Conservation (phyloP, 2,329 filamentous ascomycete species). For the Pseudogymnoascus sp. region DNA sequence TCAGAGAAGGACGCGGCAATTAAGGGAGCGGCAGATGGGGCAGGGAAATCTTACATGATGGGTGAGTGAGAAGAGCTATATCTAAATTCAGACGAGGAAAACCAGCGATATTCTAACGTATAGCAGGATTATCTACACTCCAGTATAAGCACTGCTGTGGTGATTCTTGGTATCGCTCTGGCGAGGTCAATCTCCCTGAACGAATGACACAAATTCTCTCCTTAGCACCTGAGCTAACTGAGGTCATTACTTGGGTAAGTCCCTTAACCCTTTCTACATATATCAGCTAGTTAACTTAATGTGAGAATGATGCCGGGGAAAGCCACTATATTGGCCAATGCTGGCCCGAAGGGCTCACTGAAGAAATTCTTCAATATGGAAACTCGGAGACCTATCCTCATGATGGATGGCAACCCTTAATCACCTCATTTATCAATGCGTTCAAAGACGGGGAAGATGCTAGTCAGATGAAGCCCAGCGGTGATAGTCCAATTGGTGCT, state of each 20-base stretch:
- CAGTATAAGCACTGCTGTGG: conserved; percentile 18
- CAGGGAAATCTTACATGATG: conserved; percentile 30
- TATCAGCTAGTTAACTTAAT: conserved; percentile 29
- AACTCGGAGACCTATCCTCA: conserved; percentile 21
- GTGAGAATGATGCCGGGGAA: conserved; percentile 30
- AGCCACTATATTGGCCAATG: conserved; percentile 31
- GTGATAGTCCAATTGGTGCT: conserved; percentile 21
- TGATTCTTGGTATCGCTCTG: conserved; percentile 24
- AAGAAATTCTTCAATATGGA: conserved; percentile 25
- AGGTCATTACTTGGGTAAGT: not conserved
- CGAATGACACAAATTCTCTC: conserved; percentile 31
- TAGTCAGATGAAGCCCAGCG: conserved; percentile 9
- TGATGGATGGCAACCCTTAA: conserved; percentile 29
- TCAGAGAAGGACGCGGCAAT: conserved; percentile 21
- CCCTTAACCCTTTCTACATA: conserved; percentile 14
- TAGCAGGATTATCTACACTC: conserved; percentile 11
- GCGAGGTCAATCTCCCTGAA: conserved; percentile 29
- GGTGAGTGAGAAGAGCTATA: conserved; percentile 13
- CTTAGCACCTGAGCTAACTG: conserved; percentile 18
- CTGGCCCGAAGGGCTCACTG: conserved; percentile 23
- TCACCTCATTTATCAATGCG: conserved; percentile 30
- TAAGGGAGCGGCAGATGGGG: conserved; percentile 16
- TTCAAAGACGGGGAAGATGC: conserved; percentile 21
- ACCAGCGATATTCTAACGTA: not conserved
- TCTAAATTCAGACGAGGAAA: not conserved